Conservation (phyloP, 2,329 filamentous ascomycete species). For the Ophiognomonia clavigignenti-juglandacearum region DNA sequence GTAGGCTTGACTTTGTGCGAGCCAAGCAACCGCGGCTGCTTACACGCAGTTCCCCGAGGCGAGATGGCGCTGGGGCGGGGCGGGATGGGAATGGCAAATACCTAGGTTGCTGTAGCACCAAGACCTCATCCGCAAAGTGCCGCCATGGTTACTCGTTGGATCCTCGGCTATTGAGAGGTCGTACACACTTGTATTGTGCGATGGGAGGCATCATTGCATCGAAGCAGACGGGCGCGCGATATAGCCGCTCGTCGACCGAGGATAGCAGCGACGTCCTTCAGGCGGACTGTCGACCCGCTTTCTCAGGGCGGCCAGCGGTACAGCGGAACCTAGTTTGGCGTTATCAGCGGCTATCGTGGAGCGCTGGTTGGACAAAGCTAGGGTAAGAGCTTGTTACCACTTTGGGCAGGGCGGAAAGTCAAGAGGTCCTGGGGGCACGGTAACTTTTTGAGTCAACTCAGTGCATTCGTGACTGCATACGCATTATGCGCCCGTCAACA, state of each 20-base stretch:
- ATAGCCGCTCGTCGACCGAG: slow-evolving; percentile 5
- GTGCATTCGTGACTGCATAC: too few relatives aligned
- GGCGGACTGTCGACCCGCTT: too few relatives aligned
- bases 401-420: slow-evolving; percentile 6
- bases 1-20: not conserved
- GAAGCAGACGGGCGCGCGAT: not conserved
- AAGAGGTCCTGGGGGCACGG: not conserved
- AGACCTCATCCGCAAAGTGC: too few relatives aligned
- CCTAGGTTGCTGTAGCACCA: too few relatives aligned
- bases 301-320: too few relatives aligned
- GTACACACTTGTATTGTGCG: not conserved
- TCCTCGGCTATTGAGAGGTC: slow-evolving; percentile 1
- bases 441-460: slow-evolving; percentile 1
- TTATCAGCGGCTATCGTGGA: slow-evolving; percentile 8
- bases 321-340: too few relatives aligned
- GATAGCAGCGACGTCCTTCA: not conserved
- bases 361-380: slow-evolving; percentile 13
- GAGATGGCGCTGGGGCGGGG: too few relatives aligned
- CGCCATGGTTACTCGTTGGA: not conserved
- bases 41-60: not conserved
- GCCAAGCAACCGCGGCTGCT: not conserved
- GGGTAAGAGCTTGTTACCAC: slow-evolving; percentile 10
- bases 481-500: not conserved
- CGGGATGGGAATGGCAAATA: too few relatives aligned
- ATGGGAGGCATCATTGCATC: too few relatives aligned